Base-by-base conservation (phyloP, 768 basidiomycete species). In the Agaricus sinodeliciosus region DNA sequence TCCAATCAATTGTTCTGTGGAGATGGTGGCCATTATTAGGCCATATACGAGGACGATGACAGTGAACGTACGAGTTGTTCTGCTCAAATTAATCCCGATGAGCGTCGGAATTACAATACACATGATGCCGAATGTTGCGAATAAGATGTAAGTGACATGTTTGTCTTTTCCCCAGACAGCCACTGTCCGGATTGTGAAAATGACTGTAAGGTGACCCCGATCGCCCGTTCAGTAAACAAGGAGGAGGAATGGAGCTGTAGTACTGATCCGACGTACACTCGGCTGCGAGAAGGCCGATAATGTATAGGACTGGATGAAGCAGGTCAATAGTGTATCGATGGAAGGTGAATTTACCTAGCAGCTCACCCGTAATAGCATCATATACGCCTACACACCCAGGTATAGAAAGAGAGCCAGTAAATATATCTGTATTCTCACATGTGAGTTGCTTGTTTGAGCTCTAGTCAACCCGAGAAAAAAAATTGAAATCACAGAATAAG, bases 101-200 rank as follows among this genome's bases (percentile, higher is more conserved):
- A 18, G 26, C 5, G 18, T 12, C 12, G 26, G 18, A 43, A 43
- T 43, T n/a, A 11, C 6, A 19, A 43, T 22, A 18, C 42, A 43
- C 19, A 43, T 43, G 18, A 1, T 2, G 9, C 4, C 18, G n/a
- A 43, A 22, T 6, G 19, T 26, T 43, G 15, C 19, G 18, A 43
- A 43, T 19, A 43, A 22, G 13, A 43, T 16, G 11, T 43, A 43
- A 3, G 42, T 16, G n/a, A 43, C 19, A 19, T 16, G 42, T 19
- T 22, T 43, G 5, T 18, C 26, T 8, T 48, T 47, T 5, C 48
- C 39, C 37, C 45, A 48, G 12, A 54, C 46, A 9, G 46, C 53
- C 46, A 45, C 48, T 28, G 46, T 54, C 18, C 53, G 34, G 13
- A 54, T 15, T 8, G 53, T 26, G 3, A 54, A 44, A 12, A 48